phyloP scores from a whole-genome alignment of 2,329 filamentous ascomycete genomes.

The Furcasterigmium sp. region DNA sequence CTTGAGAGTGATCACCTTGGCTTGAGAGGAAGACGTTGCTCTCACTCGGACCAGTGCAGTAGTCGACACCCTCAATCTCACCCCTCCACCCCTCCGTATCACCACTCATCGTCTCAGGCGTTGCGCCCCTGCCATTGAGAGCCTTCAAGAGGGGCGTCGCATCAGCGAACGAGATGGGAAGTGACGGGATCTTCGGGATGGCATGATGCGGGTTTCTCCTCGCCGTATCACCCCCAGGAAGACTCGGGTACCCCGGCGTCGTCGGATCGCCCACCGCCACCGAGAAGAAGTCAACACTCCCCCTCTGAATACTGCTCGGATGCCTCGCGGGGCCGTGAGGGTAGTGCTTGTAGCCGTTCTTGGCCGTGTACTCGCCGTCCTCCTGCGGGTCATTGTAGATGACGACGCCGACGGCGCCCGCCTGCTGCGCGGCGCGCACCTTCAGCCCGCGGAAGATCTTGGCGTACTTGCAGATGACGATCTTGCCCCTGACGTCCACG shows the following conservation, averaged over 20 bases:
- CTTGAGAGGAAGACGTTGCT: slow-evolving; percentile 47
- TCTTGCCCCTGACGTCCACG: slow-evolving; percentile 55
- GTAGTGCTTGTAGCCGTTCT: slow-evolving; percentile 61
- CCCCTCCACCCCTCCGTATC: slow-evolving; percentile 40
- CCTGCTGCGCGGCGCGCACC: slow-evolving; percentile 65
- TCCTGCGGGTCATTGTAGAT: slow-evolving; percentile 69
- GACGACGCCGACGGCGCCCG: slow-evolving; percentile 63
- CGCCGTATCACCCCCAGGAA: slow-evolving; percentile 52
- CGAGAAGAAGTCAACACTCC: slow-evolving; percentile 63
- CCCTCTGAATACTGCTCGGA: slow-evolving; percentile 65
- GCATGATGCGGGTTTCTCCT: slow-evolving; percentile 51
- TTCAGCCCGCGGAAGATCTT: slow-evolving; percentile 67
- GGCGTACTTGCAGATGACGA: slow-evolving; percentile 65
- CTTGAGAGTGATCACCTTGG: slow-evolving; percentile 61
- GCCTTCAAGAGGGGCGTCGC: slow-evolving; percentile 63
- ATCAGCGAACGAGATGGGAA: slow-evolving; percentile 67
- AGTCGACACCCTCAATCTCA: slow-evolving; percentile 8
- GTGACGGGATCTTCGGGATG: slow-evolving; percentile 45
- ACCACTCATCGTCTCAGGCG: background rate
- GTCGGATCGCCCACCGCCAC: slow-evolving; percentile 52
- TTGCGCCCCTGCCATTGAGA: slow-evolving; percentile 58
- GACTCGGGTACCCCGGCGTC: slow-evolving; percentile 68
- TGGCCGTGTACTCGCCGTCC: slow-evolving; percentile 60
- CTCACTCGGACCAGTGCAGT: slow-evolving; percentile 18
- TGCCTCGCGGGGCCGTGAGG: slow-evolving; percentile 66